Evolutionary conservation across 148 eudicot genomes (phyloP).

Genomic region (Chenopodium berlandieri): DNA sequence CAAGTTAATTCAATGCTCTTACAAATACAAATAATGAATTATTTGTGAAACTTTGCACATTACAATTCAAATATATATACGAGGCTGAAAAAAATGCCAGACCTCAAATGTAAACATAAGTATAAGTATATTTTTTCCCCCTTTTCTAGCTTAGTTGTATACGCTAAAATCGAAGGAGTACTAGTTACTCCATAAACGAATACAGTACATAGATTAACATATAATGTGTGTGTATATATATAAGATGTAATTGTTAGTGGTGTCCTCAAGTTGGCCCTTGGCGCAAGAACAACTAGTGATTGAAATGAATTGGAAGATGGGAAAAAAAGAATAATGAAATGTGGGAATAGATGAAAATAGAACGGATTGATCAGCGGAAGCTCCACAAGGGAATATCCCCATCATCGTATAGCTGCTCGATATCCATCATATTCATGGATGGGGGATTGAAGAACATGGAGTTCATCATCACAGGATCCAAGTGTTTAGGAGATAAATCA

Average conservation of each 20-base stretch:
- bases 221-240: neutral
- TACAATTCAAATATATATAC: conserved; percentile 12
- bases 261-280: conserved; percentile 32
- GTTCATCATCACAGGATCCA: conserved; percentile 38
- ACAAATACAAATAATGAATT: conserved; percentile 20
- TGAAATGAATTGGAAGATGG: conserved; percentile 20
- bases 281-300: conserved; percentile 12
- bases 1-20: conserved; percentile 16
- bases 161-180: neutral
- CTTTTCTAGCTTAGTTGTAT: neutral
- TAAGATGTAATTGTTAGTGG: conserved; percentile 43
- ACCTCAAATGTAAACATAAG: conserved; percentile 22
- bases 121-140: neutral
- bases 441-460: conserved; percentile 52
- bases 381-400: conserved; percentile 72
- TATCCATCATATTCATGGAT: conserved; percentile 30
- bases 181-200: neutral
- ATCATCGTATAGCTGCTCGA: conserved; percentile 49
- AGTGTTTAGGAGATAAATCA: conserved; percentile 57
- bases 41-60: conserved; percentile 16
- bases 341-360: neutral
- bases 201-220: neutral
- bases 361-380: conserved; percentile 40
- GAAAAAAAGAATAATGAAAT: neutral
- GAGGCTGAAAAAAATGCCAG: conserved; percentile 36